Evolutionary conservation across 2,329 filamentous ascomycete species (phyloP).

Genomic region (Dothistroma septosporum): DNA sequence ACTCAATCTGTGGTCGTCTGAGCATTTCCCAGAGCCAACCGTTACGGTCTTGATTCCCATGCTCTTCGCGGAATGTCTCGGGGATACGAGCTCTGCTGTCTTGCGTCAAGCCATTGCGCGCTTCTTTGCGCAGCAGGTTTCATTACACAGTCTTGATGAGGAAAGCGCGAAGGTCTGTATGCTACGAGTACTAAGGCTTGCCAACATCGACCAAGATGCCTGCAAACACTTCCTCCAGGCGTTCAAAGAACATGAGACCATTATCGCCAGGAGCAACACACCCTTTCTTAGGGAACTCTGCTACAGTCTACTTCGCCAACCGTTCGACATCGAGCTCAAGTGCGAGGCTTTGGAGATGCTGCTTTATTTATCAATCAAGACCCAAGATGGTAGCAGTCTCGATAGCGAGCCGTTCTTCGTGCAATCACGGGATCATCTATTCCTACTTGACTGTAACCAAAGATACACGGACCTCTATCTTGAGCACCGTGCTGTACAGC

Average conservation of each 20-base stretch:
- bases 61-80: background rate
- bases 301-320: slow-evolving; percentile 5
- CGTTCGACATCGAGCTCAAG: slow-evolving; percentile 10
- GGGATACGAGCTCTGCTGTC: slow-evolving; percentile 8
- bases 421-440: background rate
- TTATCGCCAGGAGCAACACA: background rate
- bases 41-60: background rate
- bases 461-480: slow-evolving; percentile 23
- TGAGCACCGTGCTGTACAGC: slow-evolving; percentile 14
- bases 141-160: background rate
- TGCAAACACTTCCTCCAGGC: slow-evolving; percentile 15
- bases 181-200: slow-evolving; percentile 8
- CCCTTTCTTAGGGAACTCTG: slow-evolving; percentile 11
- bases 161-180: background rate
- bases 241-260: slow-evolving; percentile 2
- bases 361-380: background rate
- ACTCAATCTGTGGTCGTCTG: background rate
- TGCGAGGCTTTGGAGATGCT: slow-evolving; percentile 16
- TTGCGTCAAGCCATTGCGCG: slow-evolving; percentile 21
- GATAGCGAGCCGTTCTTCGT: background rate
- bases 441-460: slow-evolving; percentile 13
- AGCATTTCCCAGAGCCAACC: background rate
- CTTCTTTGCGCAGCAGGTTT: slow-evolving; percentile 14
- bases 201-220: slow-evolving; percentile 18
- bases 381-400: background rate